phyloP scores from a whole-genome alignment of 2,329 filamentous ascomycete species.

The Fusarium dlaminii region DNA sequence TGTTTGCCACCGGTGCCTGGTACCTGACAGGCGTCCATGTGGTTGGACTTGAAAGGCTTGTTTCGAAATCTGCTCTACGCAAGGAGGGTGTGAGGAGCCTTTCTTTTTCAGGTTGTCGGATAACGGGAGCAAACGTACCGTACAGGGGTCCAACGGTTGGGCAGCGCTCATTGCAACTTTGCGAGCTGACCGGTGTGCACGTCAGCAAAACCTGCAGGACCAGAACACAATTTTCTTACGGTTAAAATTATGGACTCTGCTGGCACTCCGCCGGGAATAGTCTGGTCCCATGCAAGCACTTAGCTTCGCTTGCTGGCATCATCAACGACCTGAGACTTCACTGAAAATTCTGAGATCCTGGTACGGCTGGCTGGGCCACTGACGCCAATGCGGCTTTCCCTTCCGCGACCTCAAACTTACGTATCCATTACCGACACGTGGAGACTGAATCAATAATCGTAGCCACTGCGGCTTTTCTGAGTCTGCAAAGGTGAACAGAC shows the following conservation, averaged over 20 bases:
- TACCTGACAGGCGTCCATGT: constrained; percentile 55
- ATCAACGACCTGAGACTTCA: constrained; percentile 13
- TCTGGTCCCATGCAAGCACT: constrained; percentile 34
- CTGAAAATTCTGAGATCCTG: constrained; percentile 31
- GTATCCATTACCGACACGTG: constrained; percentile 26
- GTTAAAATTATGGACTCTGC: not conserved
- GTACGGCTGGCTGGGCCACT: not conserved
- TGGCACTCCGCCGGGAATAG: constrained; percentile 10
- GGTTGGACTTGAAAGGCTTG: constrained; percentile 51
- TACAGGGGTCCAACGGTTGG: constrained; percentile 1
- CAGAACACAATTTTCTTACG: constrained; percentile 9
- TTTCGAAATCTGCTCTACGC: constrained; percentile 29
- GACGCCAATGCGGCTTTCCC: constrained; percentile 23
- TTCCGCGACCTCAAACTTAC: not conserved
- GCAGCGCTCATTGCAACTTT: constrained; percentile 13
- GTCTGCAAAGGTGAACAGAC: constrained; percentile 15
- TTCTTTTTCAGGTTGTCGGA: constrained; percentile 2
- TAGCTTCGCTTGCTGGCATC: constrained; percentile 17
- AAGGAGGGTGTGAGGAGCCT: constrained; percentile 17
- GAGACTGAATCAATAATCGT: constrained; percentile 26
- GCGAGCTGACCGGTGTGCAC: constrained; percentile 8
- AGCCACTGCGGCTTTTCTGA: constrained; percentile 15
- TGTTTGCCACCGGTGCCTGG: constrained; percentile 47
- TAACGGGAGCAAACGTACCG: constrained; percentile 1
- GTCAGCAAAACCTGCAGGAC: constrained; percentile 11